Base-by-base conservation (phyloP, 306 rosid species). In the Prosopis cineraria region DNA sequence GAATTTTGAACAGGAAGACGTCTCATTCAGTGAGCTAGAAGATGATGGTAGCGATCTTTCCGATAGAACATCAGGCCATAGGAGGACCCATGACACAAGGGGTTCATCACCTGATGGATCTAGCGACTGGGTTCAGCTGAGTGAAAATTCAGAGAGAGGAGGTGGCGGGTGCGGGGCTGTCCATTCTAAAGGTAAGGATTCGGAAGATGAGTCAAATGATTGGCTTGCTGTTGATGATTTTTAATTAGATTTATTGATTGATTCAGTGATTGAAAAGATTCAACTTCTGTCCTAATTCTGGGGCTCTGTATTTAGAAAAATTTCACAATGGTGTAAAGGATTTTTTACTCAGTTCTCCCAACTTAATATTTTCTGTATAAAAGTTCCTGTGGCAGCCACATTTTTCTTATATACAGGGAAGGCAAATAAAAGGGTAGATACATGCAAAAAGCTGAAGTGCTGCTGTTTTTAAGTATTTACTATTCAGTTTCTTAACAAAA, bases 21-120 rank as follows among this genome's bases (percentile, higher is more conserved):
- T 89, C 40, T 85, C 97, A 34, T 92, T 92, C 88, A 95, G 99
- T 75, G 99, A 95, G 58, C 83, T 87, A 70, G 99, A 95, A 55
- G 94, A 87, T 3, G 82, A 83, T 39, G 87, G 76, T 47, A 83
- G 84, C 77, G 85, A 87, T 78, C 73, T 84, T 47, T 90, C 89
- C 77, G 88, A 82, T 53, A 84, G 86, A 77, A 47, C 59, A 72
- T 81, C 91, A 56, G 68, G 77, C 45, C 83, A 37, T 24, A 80
- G 88, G 73, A 82, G 52, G 72, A 78, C 63, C 62, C 86, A 68
- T 2, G 83, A 77, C 30, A 59, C 39, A 19, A 81, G 87, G 74
- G 82, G 73, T 78, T 88, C 93, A 62, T 85, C 94, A 73, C 83
- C 96, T 31, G 79, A 68, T 13, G 94, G 85, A 79, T 84, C 94